Percentiles rank a stretch among this genome's conserved stretches.
Conservation (phyloP, 768 basidiomycete genomes). For the Podaxis carcinomalis region DNA sequence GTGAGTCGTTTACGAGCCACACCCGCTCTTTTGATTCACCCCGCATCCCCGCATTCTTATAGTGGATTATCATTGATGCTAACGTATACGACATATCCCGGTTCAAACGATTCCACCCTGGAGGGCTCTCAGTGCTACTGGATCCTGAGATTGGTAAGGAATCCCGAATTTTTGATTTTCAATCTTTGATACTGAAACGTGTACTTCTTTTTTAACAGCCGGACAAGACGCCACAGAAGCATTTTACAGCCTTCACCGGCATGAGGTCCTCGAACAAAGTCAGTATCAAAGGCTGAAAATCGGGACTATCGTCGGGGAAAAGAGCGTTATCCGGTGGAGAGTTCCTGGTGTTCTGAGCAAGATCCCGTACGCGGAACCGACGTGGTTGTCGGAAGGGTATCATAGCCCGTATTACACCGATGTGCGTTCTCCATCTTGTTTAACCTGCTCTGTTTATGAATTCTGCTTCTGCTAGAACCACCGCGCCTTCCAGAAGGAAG, state of each 20-base stretch:
- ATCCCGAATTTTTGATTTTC: constrained; percentile 15
- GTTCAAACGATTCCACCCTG: constrained; percentile 81
- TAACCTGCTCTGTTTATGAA: constrained; percentile 24
- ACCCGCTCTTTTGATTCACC: background rate
- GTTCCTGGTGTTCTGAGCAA: constrained; percentile 56
- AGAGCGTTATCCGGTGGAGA: constrained; percentile 45
- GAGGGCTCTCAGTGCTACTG: constrained; percentile 69
- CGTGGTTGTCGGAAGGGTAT: constrained; percentile 70
- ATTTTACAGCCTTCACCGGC: constrained; percentile 86
- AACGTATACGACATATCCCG: constrained; percentile 79
- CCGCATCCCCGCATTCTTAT: background rate
- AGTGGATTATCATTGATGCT: constrained; percentile 84
- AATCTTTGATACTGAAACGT: constrained; percentile 25
- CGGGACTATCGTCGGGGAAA: constrained; percentile 65
- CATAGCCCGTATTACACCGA: constrained; percentile 73
- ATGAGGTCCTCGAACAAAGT: constrained; percentile 74
- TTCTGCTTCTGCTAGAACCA: constrained; percentile 38
- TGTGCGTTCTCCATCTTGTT: constrained; percentile 32
- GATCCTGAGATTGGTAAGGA: constrained; percentile 70
- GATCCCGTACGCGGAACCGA: constrained; percentile 88
- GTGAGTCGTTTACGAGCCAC: constrained; percentile 26
- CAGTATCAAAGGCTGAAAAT: constrained; percentile 73
- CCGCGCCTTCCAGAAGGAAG: constrained; percentile 49
- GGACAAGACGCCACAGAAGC: constrained; percentile 85
- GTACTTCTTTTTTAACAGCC: constrained; percentile 35